These are phyloP conservation scores for Lachnellula occidentalis DNA, from an alignment of 2,329 filamentous ascomycete species.

Conservation along the genomic window DNA sequence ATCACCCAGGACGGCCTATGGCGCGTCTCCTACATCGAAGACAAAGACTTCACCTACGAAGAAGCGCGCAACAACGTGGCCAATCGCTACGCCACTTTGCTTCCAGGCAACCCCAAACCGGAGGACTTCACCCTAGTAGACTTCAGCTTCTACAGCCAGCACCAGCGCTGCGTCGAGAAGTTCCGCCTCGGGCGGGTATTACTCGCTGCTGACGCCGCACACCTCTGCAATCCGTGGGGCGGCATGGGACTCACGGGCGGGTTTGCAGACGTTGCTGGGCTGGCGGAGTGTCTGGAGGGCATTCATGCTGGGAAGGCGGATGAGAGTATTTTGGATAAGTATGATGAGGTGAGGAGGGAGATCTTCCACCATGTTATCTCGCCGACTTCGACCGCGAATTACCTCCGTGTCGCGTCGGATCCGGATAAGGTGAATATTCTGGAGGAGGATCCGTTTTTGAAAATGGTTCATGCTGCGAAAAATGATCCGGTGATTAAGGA, in stretches of 20 bases:
- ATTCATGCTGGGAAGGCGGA: slow-evolving; percentile 32
- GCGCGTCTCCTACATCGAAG: slow-evolving; percentile 57
- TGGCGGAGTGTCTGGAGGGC: slow-evolving; percentile 50
- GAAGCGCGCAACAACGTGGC: slow-evolving; percentile 47
- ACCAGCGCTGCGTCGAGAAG: slow-evolving; percentile 40
- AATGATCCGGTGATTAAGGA: slow-evolving; percentile 2
- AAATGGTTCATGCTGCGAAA: slow-evolving; percentile 25
- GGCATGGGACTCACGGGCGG: slow-evolving; percentile 59
- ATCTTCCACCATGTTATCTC: slow-evolving; percentile 34
- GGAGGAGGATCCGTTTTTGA: slow-evolving; percentile 33
- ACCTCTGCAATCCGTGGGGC: slow-evolving; percentile 45
- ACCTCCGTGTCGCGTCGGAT: slow-evolving; percentile 31
- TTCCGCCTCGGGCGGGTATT: slow-evolving; percentile 40
- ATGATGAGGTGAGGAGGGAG: slow-evolving; percentile 32
- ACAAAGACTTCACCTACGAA: slow-evolving; percentile 44
- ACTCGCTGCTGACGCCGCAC: slow-evolving; percentile 43
- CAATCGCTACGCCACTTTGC: slow-evolving; percentile 50
- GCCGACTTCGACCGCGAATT: slow-evolving; percentile 36
- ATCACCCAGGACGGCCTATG: slow-evolving; percentile 54
- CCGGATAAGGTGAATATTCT: slow-evolving; percentile 22
- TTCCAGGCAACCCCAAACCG: slow-evolving; percentile 53
- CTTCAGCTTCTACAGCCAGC: slow-evolving; percentile 42
- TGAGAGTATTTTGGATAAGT: slow-evolving; percentile 35
- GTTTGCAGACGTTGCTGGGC: slow-evolving; percentile 55
- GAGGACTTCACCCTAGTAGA: slow-evolving; percentile 49